These are phyloP conservation scores for Suillus hirtellus DNA, from an alignment of 768 basidiomycete species.

Conservation along the genomic window DNA sequence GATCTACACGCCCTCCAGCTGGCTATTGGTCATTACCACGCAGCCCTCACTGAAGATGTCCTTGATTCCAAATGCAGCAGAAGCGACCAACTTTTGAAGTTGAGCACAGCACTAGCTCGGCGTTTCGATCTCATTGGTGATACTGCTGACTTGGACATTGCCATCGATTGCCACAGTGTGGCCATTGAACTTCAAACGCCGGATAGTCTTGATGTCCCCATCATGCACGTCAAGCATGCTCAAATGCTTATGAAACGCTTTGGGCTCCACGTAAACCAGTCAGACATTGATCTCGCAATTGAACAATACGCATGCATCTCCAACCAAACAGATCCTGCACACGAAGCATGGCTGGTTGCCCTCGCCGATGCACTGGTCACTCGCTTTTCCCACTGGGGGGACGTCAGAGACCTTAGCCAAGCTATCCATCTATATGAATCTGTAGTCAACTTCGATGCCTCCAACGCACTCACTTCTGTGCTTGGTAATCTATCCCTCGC, in stretches of 20 bases:
- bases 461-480: background rate
- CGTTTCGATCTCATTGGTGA: slow-evolving; percentile 22
- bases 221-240: background rate
- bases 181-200: slow-evolving; percentile 22
- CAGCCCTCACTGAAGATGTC: slow-evolving; percentile 20
- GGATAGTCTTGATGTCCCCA: slow-evolving; percentile 16
- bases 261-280: background rate
- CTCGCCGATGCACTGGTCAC: slow-evolving; percentile 7
- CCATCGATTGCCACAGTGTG: slow-evolving; percentile 24
- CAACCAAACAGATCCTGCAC: slow-evolving; percentile 20
- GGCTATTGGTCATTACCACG: slow-evolving; percentile 13
- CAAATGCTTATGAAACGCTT: slow-evolving; percentile 12
- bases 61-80: slow-evolving; percentile 28
- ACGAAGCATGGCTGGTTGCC: slow-evolving; percentile 16
- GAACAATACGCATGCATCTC: slow-evolving; percentile 6
- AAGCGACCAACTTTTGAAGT: slow-evolving; percentile 19
- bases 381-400: slow-evolving; percentile 17
- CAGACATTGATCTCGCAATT: slow-evolving; percentile 3
- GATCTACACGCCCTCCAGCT: slow-evolving; percentile 12
- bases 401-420: slow-evolving; percentile 19
- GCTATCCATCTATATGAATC: slow-evolving; percentile 24
- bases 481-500: slow-evolving; percentile 2
- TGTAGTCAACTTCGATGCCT: slow-evolving; percentile 20
- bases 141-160: slow-evolving; percentile 27
- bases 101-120: slow-evolving; percentile 25